A percentile compares a stretch with the other conserved stretches of the same genome.
These are phyloP conservation scores for Aspergillus cejpii DNA, from an alignment of 2,329 filamentous ascomycete genomes.

Conservation along the genomic window DNA sequence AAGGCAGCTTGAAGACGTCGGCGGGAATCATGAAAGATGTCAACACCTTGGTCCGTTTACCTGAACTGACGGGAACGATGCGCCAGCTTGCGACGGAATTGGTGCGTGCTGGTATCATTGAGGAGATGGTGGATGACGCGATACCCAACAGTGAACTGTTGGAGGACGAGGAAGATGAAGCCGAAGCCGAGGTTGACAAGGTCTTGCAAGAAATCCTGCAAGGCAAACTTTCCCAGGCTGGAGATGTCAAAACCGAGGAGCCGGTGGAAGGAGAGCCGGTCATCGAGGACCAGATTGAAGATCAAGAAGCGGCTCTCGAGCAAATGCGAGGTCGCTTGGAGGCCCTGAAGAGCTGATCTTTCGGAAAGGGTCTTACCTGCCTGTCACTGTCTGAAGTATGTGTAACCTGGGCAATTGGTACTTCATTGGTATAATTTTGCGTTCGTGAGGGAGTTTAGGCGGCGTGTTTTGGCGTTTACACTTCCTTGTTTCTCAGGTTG, in stretches of 20 bases:
- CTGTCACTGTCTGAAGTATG: not conserved
- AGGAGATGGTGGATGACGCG: constrained; percentile 90
- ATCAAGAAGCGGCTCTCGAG: constrained; percentile 82
- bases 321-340: constrained; percentile 91
- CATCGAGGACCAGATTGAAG: constrained; percentile 67
- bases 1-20: constrained; percentile 77
- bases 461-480: constrained; percentile 8
- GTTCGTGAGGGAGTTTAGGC: constrained; percentile 13
- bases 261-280: constrained; percentile 48
- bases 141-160: constrained; percentile 67
- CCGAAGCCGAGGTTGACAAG: constrained; percentile 83
- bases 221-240: constrained; percentile 65
- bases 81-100: constrained; percentile 76
- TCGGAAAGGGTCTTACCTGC: not conserved
- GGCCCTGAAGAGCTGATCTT: constrained; percentile 71
- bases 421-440: constrained; percentile 1
- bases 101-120: constrained; percentile 91
- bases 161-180: constrained; percentile 66
- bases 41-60: constrained; percentile 74
- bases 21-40: constrained; percentile 97
- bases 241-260: constrained; percentile 50
- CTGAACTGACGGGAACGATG: constrained; percentile 86
- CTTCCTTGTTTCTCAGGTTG: not conserved
- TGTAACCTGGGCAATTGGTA: not conserved
- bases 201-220: constrained; percentile 85